Base-by-base conservation (phyloP, 2,329 filamentous ascomycete genomes). In the Zalaria obscura region DNA sequence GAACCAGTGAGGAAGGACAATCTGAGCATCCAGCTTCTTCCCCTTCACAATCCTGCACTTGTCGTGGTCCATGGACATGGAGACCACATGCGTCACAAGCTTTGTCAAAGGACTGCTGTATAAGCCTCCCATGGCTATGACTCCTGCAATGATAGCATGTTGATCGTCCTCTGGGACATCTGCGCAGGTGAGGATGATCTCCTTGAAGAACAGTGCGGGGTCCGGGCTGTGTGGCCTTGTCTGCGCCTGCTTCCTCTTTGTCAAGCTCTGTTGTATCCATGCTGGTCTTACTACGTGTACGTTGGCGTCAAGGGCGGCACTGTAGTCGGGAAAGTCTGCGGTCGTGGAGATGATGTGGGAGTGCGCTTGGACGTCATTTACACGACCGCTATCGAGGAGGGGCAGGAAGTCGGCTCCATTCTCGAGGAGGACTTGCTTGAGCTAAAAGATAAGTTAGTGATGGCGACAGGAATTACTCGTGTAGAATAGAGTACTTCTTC, bases 1-100 rank as follows among this genome's bases (percentile, higher is more conserved):
- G 56, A 98, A 95, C 87, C 91, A 96, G 57, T 96, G 91, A 32
- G 91, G 91, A 40, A 98, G 69, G 11, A 98, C 84, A 45, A 95
- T 81, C 6, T 32, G 2, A 1, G 42, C 38, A 10, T 37, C 26
- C 5, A 84, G 67, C 2, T 72, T 73, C 59, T 80, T 93, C 5
- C 71, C 65, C 35, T 68, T 49, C 1, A 80, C 81, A 41, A 75
- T 57, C 46, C 71, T 56, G 47, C 80, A 83, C 57, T 87, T 86
- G 3, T 78, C 73, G 42, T 88, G 75, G 29, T 88, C 79, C 58
- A 82, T 69, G 4, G 76, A 77, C 46, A 94, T 66, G 4, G 89
- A 84, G 45, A 93, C 89, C 41, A 98, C 75, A 60, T 98, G 91
- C 2, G 91, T 96, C 5, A 84, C 85, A 48, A 80, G 60, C 43